These are phyloP conservation scores for Cryptosporidium felis DNA, from an alignment of 169 alveolate species.

Conservation along the genomic window DNA sequence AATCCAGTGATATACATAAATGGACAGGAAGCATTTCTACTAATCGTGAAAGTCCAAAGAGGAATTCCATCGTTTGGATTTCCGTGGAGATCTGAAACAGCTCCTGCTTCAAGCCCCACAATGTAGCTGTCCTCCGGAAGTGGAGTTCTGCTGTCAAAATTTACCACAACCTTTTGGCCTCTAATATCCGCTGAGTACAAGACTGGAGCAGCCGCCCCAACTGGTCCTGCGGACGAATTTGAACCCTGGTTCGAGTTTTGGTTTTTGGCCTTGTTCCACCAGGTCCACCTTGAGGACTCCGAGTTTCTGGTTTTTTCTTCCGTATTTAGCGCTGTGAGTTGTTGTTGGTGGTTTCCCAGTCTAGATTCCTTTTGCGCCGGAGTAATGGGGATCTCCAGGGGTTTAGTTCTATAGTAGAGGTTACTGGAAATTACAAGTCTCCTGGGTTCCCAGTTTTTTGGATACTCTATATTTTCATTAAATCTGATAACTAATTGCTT, in stretches of 20 bases:
- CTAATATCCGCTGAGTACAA: constrained; percentile 65
- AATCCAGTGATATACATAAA: constrained; percentile 77
- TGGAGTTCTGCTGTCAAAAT: constrained; percentile 72
- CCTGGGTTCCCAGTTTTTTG: constrained; percentile 66
- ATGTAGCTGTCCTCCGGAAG: constrained; percentile 76
- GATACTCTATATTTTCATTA: constrained; percentile 73
- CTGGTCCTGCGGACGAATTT: background rate
- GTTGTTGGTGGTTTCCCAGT: background rate
- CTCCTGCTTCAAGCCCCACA: constrained; percentile 72
- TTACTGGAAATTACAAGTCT: constrained; percentile 49
- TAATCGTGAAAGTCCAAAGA: constrained; percentile 67
- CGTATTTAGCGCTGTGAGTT: background rate
- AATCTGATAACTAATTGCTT: constrained; percentile 68
- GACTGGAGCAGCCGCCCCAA: background rate
- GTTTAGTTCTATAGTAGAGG: constrained; percentile 15
- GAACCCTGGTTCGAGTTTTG: constrained; percentile 1
- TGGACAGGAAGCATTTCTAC: constrained; percentile 77
- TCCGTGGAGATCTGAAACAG: constrained; percentile 74
- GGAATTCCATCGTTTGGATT: constrained; percentile 72
- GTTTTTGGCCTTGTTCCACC: constrained; percentile 63
- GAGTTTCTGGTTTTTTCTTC: constrained; percentile 29
- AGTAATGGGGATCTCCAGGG: constrained; percentile 37
- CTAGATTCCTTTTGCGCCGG: constrained; percentile 32
- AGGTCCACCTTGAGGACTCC: constrained; percentile 45
- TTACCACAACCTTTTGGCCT: constrained; percentile 72